Base-by-base conservation (phyloP, 768 basidiomycete species). In the Rubroboletus pulcherrimus region DNA sequence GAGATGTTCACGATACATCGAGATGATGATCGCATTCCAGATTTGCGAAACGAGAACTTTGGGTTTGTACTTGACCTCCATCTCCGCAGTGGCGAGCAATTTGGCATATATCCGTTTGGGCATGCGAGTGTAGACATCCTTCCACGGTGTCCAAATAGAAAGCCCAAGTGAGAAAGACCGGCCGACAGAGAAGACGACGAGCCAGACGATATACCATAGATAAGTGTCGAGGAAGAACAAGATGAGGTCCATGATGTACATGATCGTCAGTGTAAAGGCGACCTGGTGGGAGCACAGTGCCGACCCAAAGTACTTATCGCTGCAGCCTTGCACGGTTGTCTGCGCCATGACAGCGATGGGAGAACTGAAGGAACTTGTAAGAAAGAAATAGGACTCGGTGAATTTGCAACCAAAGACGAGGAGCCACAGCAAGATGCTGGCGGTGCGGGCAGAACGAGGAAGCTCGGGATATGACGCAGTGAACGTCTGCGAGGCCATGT, bases 201-300 rank as follows among this genome's bases (percentile, higher is more conserved):
- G 84, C 96, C 96, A 98, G 71, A 98, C 94, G 77, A 98, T 93
- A 77, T 97, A 99, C 97, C 97, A 99, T 43, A 99, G 77, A 80
- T 98, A 99, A 44, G 97, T 99, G 79, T 99, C 97, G 75, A 99
- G 77, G 85, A 99, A 99, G 86, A 98, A 99, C 63, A 99, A 78
- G 54, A 92, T 80, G 61, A 99, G 75, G 69, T 99, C 97, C 97
- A 99, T 98, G 73, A 97, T 71, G 77, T 96, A 98, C 96, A 98
- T 99, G 80, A 98, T 94, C 39, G 95, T 78, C 57, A 99, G 83
- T 0, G 97, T 87, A 75, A 98, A 99, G 0, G 89, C 84, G 39
- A 97, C 90, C 56, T 99, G 97, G 66, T 97, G 93, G 37, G 83
- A 78, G 76, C 97, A 99, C 7, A 98, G 78, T 7, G 77, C 79